These are phyloP conservation scores for Pythium periplocum DNA, from an alignment of 352 stramenopile species.

Conservation along the genomic window DNA sequence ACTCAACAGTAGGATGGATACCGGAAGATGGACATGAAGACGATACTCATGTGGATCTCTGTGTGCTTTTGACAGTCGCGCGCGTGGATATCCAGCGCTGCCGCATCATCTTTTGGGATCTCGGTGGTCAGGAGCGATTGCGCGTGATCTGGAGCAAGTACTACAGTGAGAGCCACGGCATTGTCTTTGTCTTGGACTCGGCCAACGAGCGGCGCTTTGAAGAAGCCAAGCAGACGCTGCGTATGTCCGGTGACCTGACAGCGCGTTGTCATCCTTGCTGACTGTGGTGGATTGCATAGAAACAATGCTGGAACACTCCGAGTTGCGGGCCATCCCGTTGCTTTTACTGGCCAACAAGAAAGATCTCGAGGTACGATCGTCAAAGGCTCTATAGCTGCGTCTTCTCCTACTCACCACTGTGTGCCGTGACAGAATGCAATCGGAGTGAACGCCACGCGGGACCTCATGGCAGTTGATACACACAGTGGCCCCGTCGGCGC, in stretches of 20 bases:
- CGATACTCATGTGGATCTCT: not conserved
- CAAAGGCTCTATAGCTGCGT: too few species aligned
- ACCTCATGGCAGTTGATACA: conserved; percentile 35
- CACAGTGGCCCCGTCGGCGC: conserved; percentile 33
- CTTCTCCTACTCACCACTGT: too few species aligned
- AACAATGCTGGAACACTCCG: conserved; percentile 71
- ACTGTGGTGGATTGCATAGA: conserved; percentile 24
- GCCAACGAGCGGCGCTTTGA: conserved; percentile 83
- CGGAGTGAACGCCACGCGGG: conserved; percentile 32
- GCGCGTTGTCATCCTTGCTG: not conserved
- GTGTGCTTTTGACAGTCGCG: conserved; percentile 34
- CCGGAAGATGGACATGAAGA: not conserved
- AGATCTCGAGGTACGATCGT: conserved; percentile 51
- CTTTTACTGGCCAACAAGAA: conserved; percentile 91
- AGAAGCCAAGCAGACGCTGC: conserved; percentile 83
- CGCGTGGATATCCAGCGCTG: conserved; percentile 80
- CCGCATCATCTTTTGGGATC: conserved; percentile 90
- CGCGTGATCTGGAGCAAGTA: conserved; percentile 93
- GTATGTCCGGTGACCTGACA: conserved; percentile 24
- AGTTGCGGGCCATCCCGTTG: conserved; percentile 78
- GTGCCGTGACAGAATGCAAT: conserved; percentile 23
- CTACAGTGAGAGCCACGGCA: conserved; percentile 89
- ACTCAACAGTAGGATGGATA: conserved; percentile 66
- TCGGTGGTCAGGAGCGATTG: conserved; percentile 87
- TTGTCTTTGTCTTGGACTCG: conserved; percentile 90